Base-by-base conservation (phyloP, 176 grass and related monocot species). In the Pharus latifolius region DNA sequence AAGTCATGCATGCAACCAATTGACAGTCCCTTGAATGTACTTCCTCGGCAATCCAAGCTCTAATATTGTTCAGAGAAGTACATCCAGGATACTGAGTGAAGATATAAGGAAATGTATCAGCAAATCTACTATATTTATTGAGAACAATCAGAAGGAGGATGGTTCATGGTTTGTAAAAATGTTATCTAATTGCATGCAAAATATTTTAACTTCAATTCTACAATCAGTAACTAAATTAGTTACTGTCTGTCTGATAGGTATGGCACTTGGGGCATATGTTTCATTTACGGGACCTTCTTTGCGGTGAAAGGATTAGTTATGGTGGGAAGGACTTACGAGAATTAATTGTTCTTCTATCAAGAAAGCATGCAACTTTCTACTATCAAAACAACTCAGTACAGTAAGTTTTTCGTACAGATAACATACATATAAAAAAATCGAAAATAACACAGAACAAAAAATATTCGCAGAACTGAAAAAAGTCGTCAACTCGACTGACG, bases 191-290 rank as follows among this genome's bases (percentile, higher is more conserved):
- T 32, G 22, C 7, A 18, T 30, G 2, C 23, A 19, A 9, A 22
- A 19, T 15, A 3, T 58, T 63, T 37, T 41, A 26, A 52, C 16
- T 20, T 10, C 3, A 24, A 5, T 15, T 49, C 6, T 22, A 20
- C 11, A 46, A 2, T 38, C 19, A 51, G 30, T 67, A 43, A n/a
- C 38, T 53, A 38, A 10, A 15, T 26, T 26, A 41, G 7, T 49
- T 67, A 19, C 48, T 9, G 27, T 52, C 48, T 67, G 25, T 41
- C 12, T 16, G 32, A 41, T 31, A 83, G 82, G 82, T 84, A 72
- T 40, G 82, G 82, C n/a, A 18, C 59, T 7, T 84, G 74, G 74
- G 81, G 26, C 18, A 10, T 84, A 33, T 84, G 81, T 11, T 84
- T 72, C 15, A 78, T 73, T 13, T 84, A 84, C 5, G 82, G 48